Evolutionary conservation across 371 early-diverging fungal species (phyloP).

Genomic region (Mycotypha africana): DNA sequence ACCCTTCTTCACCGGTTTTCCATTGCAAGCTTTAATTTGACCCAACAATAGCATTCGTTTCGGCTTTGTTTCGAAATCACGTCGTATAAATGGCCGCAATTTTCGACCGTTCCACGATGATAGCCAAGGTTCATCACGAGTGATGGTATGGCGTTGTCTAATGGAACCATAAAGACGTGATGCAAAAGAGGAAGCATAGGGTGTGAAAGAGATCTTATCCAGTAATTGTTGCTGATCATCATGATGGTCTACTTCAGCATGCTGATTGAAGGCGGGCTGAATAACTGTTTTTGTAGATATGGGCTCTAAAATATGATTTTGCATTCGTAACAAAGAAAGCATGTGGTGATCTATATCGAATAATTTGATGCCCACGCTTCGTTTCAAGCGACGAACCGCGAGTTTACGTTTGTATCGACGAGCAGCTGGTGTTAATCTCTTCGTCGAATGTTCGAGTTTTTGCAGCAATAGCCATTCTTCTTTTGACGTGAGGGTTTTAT

Average conservation of each 20-base stretch:
- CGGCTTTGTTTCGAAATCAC: constrained; percentile 53
- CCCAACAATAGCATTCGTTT: constrained; percentile 44
- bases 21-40: constrained; percentile 31
- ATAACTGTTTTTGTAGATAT: constrained; percentile 32
- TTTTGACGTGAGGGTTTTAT: constrained; percentile 30
- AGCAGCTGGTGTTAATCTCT: constrained; percentile 43
- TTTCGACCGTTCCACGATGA: constrained; percentile 65
- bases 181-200: constrained; percentile 67
- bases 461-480: constrained; percentile 60
- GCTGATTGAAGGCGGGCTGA: constrained; percentile 18
- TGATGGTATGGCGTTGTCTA: constrained; percentile 47
- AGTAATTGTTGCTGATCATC: constrained; percentile 6
- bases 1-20: constrained; percentile 10
- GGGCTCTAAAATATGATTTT: constrained; percentile 16
- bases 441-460: constrained; percentile 44
- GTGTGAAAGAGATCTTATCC: constrained; percentile 39
- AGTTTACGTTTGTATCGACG: constrained; percentile 63
- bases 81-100: constrained; percentile 66
- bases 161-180: constrained; percentile 66
- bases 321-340: constrained; percentile 19
- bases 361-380: constrained; percentile 52
- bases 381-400: constrained; percentile 57
- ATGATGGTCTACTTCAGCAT: constrained; percentile 1
- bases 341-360: constrained; percentile 61
- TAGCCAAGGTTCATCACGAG: constrained; percentile 45